A percentile compares a stretch with the other conserved stretches of the same genome.
These are phyloP conservation scores for Grammothele lineata DNA, from an alignment of 768 basidiomycete genomes.

Conservation along the genomic window DNA sequence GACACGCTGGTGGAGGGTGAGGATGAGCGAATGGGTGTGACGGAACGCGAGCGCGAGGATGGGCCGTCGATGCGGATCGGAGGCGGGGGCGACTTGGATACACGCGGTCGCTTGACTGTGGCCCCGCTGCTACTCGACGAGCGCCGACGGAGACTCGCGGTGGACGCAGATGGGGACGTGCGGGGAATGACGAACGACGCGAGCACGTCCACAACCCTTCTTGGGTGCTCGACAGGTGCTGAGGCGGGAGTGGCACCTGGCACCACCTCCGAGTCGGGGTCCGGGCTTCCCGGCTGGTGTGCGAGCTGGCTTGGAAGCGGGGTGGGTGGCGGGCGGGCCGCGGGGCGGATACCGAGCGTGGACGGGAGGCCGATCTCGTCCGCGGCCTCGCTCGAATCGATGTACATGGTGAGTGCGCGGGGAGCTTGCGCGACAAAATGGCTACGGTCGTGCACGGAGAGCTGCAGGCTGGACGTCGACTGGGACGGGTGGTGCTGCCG, in stretches of 20 bases:
- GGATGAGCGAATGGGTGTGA: conserved; percentile 26
- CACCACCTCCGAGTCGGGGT: conserved; percentile 4
- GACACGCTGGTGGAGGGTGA: too few relatives aligned
- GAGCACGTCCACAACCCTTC: conserved; percentile 21
- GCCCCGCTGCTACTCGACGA: conserved; percentile 13
- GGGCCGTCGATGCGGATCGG: conserved; percentile 8
- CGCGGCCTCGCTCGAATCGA: conserved; percentile 52
- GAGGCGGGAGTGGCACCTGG: background rate
- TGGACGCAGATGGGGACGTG: conserved; percentile 7
- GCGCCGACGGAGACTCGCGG: conserved; percentile 12
- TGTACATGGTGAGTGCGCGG: conserved; percentile 70
- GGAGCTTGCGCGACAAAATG: conserved; percentile 65
- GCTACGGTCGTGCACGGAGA: conserved; percentile 47
- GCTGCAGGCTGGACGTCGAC: conserved; percentile 41
- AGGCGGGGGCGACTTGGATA: conserved; percentile 17
- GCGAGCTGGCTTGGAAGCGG: conserved; percentile 13
- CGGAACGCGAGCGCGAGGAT: conserved; percentile 23
- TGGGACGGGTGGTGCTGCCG: conserved; percentile 29
- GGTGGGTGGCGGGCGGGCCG: conserved; percentile 17
- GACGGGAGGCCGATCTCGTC: conserved; percentile 59
- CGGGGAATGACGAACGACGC: conserved; percentile 20
- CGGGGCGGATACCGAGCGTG: conserved; percentile 58
- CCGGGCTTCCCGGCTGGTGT: conserved; percentile 4
- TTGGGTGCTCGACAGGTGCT: background rate
- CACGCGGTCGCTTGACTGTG: conserved; percentile 9